Base-by-base conservation (phyloP, 1,139 yeast genomes). In the Pichia sp. region DNA sequence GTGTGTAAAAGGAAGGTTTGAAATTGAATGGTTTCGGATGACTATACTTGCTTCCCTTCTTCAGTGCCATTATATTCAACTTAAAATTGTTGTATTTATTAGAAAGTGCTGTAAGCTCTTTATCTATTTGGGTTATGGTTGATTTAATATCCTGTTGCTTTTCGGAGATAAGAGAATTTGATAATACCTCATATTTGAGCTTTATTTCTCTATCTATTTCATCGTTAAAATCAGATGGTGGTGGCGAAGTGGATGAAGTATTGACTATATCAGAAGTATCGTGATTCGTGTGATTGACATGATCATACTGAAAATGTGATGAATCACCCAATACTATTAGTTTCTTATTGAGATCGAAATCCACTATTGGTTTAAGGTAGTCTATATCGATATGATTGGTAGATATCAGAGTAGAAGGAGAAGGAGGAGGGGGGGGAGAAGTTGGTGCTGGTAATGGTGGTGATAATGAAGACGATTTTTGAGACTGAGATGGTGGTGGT, bases 311-410 rank as follows among this genome's bases (percentile, higher is more conserved):
- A 15, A 22, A 11, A 3, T 34, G 37, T 3, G 26, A 27, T 11
- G 44, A 37, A 12, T 49, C 47, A 2, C 49, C 45, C 6, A 49
- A 29, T 6, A 49, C 45, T 7, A 42, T 38, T 7, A 49, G 22
- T 18, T 49, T 49, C 23, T 46, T 46, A 15, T 44, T 40, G 7
- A 49, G 20, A 40, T 46, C 52, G 4, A 40, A 30, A 11, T 45
- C 44, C 11, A 45, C 48, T 13, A 48, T 37, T 15, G 40, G 27
- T 34, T 36, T 43, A 3, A 48, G n/a, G 22, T 39, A 48, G 7
- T 25, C 16, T 7, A 22, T 42, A 16, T 48, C 49, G 18, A 48
- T 48, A 15, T 30, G 22, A 27, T 42, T 30, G 15, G 40, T 37
- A 11, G 32, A 23, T 13, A n/a, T 30, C 2, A 7, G 3, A 18